A percentile compares a stretch with the other conserved stretches of the same genome.
Evolutionary conservation across 75 land plant species (phyloP).

Genomic region (Larix kaempferi): DNA sequence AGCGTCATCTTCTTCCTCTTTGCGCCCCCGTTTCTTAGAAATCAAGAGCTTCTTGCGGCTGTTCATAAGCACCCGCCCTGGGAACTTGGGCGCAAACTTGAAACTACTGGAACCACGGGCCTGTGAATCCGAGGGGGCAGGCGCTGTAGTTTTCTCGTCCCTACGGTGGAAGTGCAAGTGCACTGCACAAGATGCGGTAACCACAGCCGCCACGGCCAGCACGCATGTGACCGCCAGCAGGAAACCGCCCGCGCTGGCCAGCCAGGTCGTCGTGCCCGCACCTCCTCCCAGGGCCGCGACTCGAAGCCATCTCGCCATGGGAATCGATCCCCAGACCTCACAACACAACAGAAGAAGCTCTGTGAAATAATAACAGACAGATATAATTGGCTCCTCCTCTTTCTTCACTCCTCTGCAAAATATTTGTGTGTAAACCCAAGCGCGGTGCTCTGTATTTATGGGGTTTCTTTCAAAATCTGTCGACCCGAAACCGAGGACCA

Average conservation of each 20-base stretch:
- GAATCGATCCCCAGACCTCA: neutral
- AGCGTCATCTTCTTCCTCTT: neutral
- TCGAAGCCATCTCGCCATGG: neutral
- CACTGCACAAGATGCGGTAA: neutral
- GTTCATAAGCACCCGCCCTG: neutral
- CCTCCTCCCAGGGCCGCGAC: too few relatives aligned
- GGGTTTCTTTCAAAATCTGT: too few relatives aligned
- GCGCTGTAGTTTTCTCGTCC: neutral
- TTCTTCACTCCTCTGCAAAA: too few relatives aligned
- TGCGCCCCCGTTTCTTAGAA: neutral
- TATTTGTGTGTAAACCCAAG: too few relatives aligned
- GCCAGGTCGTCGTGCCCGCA: neutral
- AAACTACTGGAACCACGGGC: neutral
- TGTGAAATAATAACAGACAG: too few relatives aligned
- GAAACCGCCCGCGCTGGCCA: neutral
- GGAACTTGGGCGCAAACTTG: neutral
- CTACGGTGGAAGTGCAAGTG: neutral
- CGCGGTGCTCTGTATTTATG: too few relatives aligned
- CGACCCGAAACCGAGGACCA: too few relatives aligned
- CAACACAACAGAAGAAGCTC: too few relatives aligned
- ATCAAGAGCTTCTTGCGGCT: neutral
- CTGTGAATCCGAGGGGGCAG: neutral
- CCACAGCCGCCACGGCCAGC: neutral
- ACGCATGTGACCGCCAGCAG: neutral
- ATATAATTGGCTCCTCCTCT: too few relatives aligned